A percentile compares a stretch with the other conserved stretches of the same genome.
Conservation (phyloP, 1,284 basidiomycete species). For the Megacollybia platyphylla region DNA sequence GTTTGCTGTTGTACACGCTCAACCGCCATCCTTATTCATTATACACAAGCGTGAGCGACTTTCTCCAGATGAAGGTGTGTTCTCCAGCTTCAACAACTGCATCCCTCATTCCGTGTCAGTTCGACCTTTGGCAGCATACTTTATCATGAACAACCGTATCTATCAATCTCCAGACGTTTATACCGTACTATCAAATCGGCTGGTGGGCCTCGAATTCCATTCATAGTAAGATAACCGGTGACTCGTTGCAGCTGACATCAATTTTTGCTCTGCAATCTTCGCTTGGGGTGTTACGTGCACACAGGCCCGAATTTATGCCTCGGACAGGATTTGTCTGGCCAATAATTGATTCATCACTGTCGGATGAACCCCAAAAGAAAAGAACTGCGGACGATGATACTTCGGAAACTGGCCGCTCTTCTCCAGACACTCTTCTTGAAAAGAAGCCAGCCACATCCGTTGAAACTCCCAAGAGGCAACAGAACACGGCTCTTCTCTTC, state of each 20-base stretch:
- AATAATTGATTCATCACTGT: constrained; percentile 39
- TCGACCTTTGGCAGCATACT: constrained; percentile 66
- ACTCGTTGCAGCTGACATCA: constrained; percentile 44
- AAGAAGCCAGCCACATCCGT: constrained; percentile 13
- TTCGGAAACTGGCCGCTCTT: constrained; percentile 7
- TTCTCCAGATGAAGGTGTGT: constrained; percentile 67
- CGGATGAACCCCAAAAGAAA: constrained; percentile 34
- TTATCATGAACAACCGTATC: constrained; percentile 76
- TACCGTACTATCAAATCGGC: constrained; percentile 66
- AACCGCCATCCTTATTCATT: constrained; percentile 70
- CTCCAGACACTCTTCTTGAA: neutral
- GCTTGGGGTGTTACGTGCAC: constrained; percentile 52
- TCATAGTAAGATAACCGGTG: constrained; percentile 1
- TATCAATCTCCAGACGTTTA: constrained; percentile 80
- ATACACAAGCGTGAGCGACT: constrained; percentile 77
- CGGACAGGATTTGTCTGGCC: constrained; percentile 75
- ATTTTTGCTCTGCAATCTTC: constrained; percentile 62
- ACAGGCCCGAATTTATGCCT: constrained; percentile 67
- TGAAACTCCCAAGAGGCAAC: constrained; percentile 34
- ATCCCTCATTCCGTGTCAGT: constrained; percentile 20
- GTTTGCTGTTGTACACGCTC: constrained; percentile 67
- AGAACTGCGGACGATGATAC: constrained; percentile 19
- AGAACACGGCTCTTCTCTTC: constrained; percentile 54
- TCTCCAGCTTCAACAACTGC: constrained; percentile 1
- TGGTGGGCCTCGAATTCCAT: constrained; percentile 31